These are phyloP conservation scores for Hordeum pubiflorum DNA, from an alignment of 202 grass and related monocot genomes.

Conservation along the genomic window DNA sequence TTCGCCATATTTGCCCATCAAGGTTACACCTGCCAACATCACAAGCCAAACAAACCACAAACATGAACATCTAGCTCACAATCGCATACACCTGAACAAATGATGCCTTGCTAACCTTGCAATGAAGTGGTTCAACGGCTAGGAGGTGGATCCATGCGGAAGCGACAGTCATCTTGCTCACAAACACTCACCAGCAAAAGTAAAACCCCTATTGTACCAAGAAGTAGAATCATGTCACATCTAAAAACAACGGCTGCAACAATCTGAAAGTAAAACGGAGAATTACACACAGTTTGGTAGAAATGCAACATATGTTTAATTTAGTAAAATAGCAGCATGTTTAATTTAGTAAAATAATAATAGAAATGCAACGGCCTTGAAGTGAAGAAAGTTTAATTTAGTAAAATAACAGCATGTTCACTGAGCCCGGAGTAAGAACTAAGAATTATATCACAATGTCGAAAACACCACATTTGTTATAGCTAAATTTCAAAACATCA, in stretches of 20 bases:
- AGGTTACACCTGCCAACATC: too few relatives aligned
- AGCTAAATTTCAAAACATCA: neutral
- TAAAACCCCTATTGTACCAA: constrained; percentile 69
- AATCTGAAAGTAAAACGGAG: constrained; percentile 45
- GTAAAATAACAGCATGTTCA: neutral
- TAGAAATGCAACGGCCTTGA: too few relatives aligned
- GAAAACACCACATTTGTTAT: neutral
- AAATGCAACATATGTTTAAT: neutral
- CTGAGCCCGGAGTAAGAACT: neutral
- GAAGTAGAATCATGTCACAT: constrained; percentile 81
- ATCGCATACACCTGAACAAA: too few relatives aligned
- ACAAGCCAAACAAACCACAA: too few relatives aligned
- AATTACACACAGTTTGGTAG: constrained; percentile 1
- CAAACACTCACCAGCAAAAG: constrained; percentile 53
- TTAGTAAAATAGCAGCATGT: too few relatives aligned
- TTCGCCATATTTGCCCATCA: too few relatives aligned
- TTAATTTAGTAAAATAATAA: too few relatives aligned
- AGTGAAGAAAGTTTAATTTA: too few relatives aligned
- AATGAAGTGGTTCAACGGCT: constrained; percentile 72
- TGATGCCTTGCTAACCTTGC: constrained; percentile 33
- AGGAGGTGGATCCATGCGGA: constrained; percentile 88
- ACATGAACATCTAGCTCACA: too few relatives aligned
- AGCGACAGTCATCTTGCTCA: constrained; percentile 66
- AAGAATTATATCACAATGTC: neutral
- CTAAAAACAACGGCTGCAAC: constrained; percentile 74